Evolutionary conservation across 2,329 filamentous ascomycete genomes (phyloP), one percentile per base, ranked within the genome.

Genomic region (Venturiaceae sp.): DNA sequence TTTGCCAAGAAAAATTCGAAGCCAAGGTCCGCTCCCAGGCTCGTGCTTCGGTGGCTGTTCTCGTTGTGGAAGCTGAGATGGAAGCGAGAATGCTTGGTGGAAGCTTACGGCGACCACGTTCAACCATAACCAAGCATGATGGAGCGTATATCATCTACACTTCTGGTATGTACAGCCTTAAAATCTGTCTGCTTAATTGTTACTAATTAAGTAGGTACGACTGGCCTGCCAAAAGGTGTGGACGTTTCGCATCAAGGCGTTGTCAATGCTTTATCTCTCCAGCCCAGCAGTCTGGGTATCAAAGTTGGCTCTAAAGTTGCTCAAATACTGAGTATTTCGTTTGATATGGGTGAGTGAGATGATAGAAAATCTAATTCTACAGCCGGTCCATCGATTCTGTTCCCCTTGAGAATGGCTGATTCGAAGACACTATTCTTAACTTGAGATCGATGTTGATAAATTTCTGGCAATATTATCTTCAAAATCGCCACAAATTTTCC

Each of bases 181-280:
- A 28, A 23, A 41, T 16, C 8, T 3, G 11, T 36, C 2, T 36
- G 60, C 67, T 23, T 66, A 30, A 4, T 1, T n/a, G 7, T 44
- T 2, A n/a, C n/a, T n/a, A n/a, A n/a, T 9, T 19, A 39, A 68
- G 67, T 68, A 39, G 36, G 36, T n/a, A 84, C 80, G 14, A 83
- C 81, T 0, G 81, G 80, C 5, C 74, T 74, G 26, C 81, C 81
- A 1, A 84, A 84, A 64, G 81, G 81, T 1, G 81, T 84, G 8
- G 79, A 84, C 65, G 74, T 83, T 23, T 77, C 75, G 19, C 82
- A 85, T 60, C 67, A 67, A 36, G 81, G 81, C 62, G 78, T 83
- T 19, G 74, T 77, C 16, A 83, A 83, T 65, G 69, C 81, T 11
- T 68, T 83, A 5, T 75, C 77, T 58, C 66, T 77, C 28, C 72